These are phyloP conservation scores for Arachis monticola DNA, from an alignment of 331 rosid genomes.

Conservation along the genomic window DNA sequence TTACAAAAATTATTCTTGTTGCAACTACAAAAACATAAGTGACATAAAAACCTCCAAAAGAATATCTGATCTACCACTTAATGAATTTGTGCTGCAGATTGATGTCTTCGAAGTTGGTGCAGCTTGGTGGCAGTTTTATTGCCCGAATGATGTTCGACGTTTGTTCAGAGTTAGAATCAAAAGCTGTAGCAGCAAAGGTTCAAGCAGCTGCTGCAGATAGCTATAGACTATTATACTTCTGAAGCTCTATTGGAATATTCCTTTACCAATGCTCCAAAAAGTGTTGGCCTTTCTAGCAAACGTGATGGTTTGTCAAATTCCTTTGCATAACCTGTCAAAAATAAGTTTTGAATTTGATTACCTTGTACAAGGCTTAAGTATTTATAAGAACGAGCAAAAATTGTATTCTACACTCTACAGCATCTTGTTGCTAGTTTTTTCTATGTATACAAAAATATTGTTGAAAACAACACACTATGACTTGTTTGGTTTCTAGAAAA, in stretches of 20 bases:
- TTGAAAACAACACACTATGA: background rate
- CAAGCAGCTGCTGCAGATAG: background rate
- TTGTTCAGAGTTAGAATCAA: background rate
- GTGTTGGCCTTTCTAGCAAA: slow-evolving; percentile 70
- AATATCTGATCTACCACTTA: background rate
- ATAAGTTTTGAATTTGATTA: too few relatives aligned
- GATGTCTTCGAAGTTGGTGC: background rate
- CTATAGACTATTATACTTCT: slow-evolving; percentile 25
- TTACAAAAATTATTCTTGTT: background rate
- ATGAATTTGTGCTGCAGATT: slow-evolving; percentile 5
- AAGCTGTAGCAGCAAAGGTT: background rate
- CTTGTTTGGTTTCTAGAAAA: too few relatives aligned
- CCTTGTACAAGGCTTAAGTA: too few relatives aligned
- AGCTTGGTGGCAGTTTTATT: background rate
- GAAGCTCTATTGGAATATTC: slow-evolving; percentile 81
- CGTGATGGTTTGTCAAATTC: slow-evolving; percentile 80
- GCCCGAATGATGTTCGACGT: background rate
- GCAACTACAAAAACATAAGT: background rate
- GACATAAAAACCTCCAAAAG: background rate
- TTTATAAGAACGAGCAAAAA: background rate
- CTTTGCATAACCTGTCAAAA: slow-evolving; percentile 67
- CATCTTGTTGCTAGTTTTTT: background rate
- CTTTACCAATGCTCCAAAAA: slow-evolving; percentile 79
- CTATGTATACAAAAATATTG: background rate
- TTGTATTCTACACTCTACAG: background rate